Base-by-base conservation (phyloP, 2,329 filamentous ascomycete species). In the Pseudocercospora pini-densiflorae region DNA sequence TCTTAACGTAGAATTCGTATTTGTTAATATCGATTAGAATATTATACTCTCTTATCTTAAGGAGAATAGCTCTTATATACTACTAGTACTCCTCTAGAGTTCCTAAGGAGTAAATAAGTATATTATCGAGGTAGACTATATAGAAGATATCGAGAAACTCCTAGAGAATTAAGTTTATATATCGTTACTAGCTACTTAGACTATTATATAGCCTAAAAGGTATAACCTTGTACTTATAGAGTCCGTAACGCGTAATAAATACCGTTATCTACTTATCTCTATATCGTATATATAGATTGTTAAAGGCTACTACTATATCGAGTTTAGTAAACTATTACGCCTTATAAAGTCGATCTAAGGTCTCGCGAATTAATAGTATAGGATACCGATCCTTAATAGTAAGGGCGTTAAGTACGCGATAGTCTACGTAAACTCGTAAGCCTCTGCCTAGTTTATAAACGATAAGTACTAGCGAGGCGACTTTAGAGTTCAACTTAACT, bases 91-190 rank as follows among this genome's bases (percentile, higher is more conserved):
- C 36, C 40, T 69, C 40, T 6, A 24, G 12, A 8, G 4, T 45
- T 8, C 43, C 14, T 16, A 65, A 47, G 43, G 40, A 69, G 63
- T 70, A 79, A 29, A 79, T 75, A 5, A 78, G 57, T 33, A 78
- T 77, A 70, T 79, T 64, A 66, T 78, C 68, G 24, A 77, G 45
- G 59, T 76, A 77, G 16, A 70, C 70, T 31, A 72, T 59, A 68
- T 64, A 74, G 47, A 67, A 67, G 62, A 16, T 65, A 63, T 66
- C 64, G 54, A 73, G 3, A 45, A 67, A 36, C 1, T 61, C 51
- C 24, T 1, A 29, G 31, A 77, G 57, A 9, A 63, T 62, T 0
- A 66, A 54, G 53, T 77, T 73, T 68, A 76, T 73, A 69, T 72
- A 72, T 12, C 27, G 59, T 67, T 79, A 72, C 45, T 79, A 78